Base-by-base conservation (phyloP, 371 early-diverging fungal genomes). In the Amoeboaphelidium protococcarum region DNA sequence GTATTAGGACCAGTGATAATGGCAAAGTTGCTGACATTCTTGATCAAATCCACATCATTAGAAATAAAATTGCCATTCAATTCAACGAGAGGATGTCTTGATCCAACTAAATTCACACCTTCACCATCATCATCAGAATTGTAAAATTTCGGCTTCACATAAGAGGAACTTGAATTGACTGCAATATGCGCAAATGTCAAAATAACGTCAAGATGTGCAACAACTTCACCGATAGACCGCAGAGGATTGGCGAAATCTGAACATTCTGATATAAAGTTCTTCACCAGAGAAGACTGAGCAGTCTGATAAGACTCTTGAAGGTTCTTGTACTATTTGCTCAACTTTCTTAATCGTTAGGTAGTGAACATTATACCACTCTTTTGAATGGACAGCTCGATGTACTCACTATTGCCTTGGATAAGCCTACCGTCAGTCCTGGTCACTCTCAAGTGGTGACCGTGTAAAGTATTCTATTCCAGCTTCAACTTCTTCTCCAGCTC, bases 81-180 rank as follows among this genome's bases (percentile, higher is more conserved):
- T 52, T 95, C 95, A n/a, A 95, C 53, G 54, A 89, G 88, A 2
- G 95, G 92, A 57, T 95, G 95, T 26, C 95, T 69, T 0, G 82
- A 71, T 1, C 65, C 73, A 26, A 59, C 58, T 47, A 88, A 60
- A 1, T 66, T 23, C 3, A 85, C 60, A 45, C 70, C 60, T 13
- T 79, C 78, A 51, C 69, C 58, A 21, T 71, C 72, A 65, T 57
- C 13, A 78, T 82, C 61, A 53, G 10, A 23, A 12, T 25, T n/a
- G 25, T 22, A 13, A 40, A 25, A 2, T 40, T 2, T 20, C 13
- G 3, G 3, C 13, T 26, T 2, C 2, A 20, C 19, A 20, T 45
- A n/a, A 3, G n/a, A 20, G 2, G 10, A 19, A 49, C 31, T 26
- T 45, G 16, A 4, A 16, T 41, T 23, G 6, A 16, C 25, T 10